Evolutionary conservation across 257 asterid genomes (phyloP).

Genomic region (Pogostemon cablin): DNA sequence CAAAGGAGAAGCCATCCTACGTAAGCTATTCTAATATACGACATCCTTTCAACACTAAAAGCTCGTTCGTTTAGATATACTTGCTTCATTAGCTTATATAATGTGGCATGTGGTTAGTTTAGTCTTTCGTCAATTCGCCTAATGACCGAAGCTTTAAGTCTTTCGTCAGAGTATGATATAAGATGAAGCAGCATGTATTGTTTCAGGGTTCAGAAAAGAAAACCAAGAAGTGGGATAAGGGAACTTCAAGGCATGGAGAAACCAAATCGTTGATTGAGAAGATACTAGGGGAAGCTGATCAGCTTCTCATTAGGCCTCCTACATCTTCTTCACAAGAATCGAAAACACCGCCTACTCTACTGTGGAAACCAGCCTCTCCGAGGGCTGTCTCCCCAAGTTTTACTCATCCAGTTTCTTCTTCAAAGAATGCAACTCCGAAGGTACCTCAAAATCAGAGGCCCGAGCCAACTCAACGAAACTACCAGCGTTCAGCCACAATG

Average conservation of each 20-base stretch:
- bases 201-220: conserved; percentile 69
- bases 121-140: too few relatives aligned
- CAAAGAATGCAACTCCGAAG: conserved; percentile 1
- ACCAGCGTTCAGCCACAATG: conserved; percentile 63
- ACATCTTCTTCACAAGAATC: conserved; percentile 46
- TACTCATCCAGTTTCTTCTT: conserved; percentile 36
- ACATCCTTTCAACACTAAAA: background rate
- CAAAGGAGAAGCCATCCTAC: conserved; percentile 63
- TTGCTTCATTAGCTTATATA: background rate
- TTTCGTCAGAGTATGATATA: too few relatives aligned
- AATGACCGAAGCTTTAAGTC: too few relatives aligned
- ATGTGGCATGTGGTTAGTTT: too few relatives aligned
- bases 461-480: conserved; percentile 56
- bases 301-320: conserved; percentile 56
- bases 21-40: conserved; percentile 45
- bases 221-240: conserved; percentile 60
- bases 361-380: conserved; percentile 50
- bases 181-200: background rate
- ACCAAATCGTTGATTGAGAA: conserved; percentile 75
- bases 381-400: conserved; percentile 37
- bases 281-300: conserved; percentile 87
- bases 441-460: conserved; percentile 54
- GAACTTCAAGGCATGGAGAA: conserved; percentile 58
- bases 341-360: conserved; percentile 40
- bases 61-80: background rate